Evolutionary conservation across 208 protist species (phyloP), one percentile per base, ranked within the genome.

Genomic region (Leishmania mexicana): DNA sequence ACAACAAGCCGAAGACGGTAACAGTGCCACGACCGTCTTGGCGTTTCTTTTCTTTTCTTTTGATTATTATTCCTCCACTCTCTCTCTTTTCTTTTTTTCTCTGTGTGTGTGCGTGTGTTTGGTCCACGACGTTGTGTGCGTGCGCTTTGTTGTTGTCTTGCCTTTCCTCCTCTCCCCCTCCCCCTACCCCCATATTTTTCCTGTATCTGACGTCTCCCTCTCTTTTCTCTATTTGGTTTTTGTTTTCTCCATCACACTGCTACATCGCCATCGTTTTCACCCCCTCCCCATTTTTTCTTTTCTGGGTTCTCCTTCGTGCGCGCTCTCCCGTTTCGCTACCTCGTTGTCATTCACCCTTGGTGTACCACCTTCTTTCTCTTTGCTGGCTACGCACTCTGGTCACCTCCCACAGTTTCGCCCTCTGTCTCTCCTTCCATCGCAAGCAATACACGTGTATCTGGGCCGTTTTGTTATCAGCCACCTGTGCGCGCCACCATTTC

Each of bases 131-230:
- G 31, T 35, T 47, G 45, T 2, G 7, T 49, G 45, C 2, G 0
- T 49, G 10, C 11, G 24, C 24, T 31, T 62, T 28, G 8, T 62
- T 62, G 17, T n/a, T 62, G 57, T n/a, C 24, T 24, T 62, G 57
- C 6, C 8, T 24, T n/a, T 31, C 24, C 6, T 11, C 24, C 31
- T 35, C 31, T 0, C 31, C 31, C 0, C 31, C 31, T 35, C 31
- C 31, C 24, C 24, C 24, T n/a, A 38, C n/a, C n/a, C n/a, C 13
- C 6, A 15, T 67, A 15, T 67, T 67, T 67, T 67, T 15, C 60
- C 60, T 67, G 60, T 67, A 67, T 67, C 60, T 67, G 60, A 40
- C 60, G 60, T 67, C n/a, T 31, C 60, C 21, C 60, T 19, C n/a
- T 7, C n/a, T 38, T 11, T 17, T 17, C 13, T 7, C n/a, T 24